These are phyloP conservation scores for Phaeosphaeria sp. DNA, from an alignment of 2,329 filamentous ascomycete species.

Conservation along the genomic window DNA sequence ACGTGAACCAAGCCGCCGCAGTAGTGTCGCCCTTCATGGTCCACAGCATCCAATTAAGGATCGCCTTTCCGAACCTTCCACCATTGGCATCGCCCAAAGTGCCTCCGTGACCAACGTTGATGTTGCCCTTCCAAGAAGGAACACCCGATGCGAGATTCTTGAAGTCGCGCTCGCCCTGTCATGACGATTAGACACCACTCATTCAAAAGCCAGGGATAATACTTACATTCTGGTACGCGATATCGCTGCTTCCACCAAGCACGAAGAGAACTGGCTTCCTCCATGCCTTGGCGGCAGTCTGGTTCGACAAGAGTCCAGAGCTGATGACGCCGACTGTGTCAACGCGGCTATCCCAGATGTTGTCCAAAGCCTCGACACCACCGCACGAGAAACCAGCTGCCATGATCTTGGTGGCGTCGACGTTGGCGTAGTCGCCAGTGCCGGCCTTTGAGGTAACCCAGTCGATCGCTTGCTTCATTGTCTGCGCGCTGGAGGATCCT, in stretches of 20 bases:
- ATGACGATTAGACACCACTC: neutral
- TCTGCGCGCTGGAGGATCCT: conserved; percentile 11
- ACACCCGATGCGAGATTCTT: conserved; percentile 14
- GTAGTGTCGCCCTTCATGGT: conserved; percentile 15
- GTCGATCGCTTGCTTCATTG: conserved; percentile 21
- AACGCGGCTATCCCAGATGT: conserved; percentile 20
- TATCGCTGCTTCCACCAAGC: conserved; percentile 21
- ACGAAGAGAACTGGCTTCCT: conserved; percentile 24
- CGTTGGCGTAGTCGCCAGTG: conserved; percentile 22
- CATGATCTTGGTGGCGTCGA: conserved; percentile 23
- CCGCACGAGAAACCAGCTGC: conserved; percentile 24
- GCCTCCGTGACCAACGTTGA: conserved; percentile 26
- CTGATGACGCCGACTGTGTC: conserved; percentile 20
- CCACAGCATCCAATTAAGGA: conserved; percentile 21
- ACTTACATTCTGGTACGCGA: conserved; percentile 27
- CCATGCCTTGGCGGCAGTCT: conserved; percentile 10
- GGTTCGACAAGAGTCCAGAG: conserved; percentile 19
- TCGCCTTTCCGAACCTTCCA: conserved; percentile 21
- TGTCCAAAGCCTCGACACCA: conserved; percentile 21
- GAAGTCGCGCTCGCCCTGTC: conserved; percentile 26
- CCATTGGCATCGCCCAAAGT: conserved; percentile 18
- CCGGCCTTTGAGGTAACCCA: conserved; percentile 19
- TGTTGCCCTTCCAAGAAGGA: conserved; percentile 27
- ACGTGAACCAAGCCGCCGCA: conserved; percentile 13
- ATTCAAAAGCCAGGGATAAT: neutral